A percentile compares a stretch with the other conserved stretches of the same genome.
Conservation (phyloP, 495 filamentous ascomycete genomes). For the Usnea hakonensis region DNA sequence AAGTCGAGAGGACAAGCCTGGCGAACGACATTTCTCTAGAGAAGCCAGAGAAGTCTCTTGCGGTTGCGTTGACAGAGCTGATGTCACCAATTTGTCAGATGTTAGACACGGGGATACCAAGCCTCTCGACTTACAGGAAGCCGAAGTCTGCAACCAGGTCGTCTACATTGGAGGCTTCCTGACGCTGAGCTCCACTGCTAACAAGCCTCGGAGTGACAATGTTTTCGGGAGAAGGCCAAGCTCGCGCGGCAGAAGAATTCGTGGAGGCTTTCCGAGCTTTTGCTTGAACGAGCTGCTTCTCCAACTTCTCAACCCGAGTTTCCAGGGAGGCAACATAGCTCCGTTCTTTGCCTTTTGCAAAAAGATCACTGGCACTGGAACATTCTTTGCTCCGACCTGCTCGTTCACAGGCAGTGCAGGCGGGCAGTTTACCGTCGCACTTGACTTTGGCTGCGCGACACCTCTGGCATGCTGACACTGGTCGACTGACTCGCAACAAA, state of each 20-base stretch:
- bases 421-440: constrained; percentile 91
- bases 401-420: constrained; percentile 87
- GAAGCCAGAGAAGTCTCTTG: constrained; percentile 83
- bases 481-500: constrained; percentile 77
- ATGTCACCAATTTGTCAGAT: constrained; percentile 1
- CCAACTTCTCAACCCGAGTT: constrained; percentile 75
- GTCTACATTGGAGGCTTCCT: constrained; percentile 69
- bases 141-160: constrained; percentile 76
- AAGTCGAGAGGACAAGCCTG: constrained; percentile 67
- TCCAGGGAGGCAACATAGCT: constrained; percentile 93
- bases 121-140: constrained; percentile 50
- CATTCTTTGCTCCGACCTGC: constrained; percentile 72
- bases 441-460: constrained; percentile 90
- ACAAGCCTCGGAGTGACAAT: not conserved
- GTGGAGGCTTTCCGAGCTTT: constrained; percentile 36
- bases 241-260: constrained; percentile 31
- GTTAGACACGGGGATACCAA: not conserved
- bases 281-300: constrained; percentile 59
- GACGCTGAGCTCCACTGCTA: constrained; percentile 31
- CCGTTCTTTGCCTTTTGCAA: constrained; percentile 86
- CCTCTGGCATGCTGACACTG: constrained; percentile 86
- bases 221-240: constrained; percentile 7
- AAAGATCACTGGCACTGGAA: constrained; percentile 89
- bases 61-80: constrained; percentile 85
- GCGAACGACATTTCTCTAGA: constrained; percentile 79